A percentile compares a stretch with the other conserved stretches of the same genome.
These are phyloP conservation scores for Trichothecium roseum DNA, from an alignment of 2,329 filamentous ascomycete species.

Conservation along the genomic window DNA sequence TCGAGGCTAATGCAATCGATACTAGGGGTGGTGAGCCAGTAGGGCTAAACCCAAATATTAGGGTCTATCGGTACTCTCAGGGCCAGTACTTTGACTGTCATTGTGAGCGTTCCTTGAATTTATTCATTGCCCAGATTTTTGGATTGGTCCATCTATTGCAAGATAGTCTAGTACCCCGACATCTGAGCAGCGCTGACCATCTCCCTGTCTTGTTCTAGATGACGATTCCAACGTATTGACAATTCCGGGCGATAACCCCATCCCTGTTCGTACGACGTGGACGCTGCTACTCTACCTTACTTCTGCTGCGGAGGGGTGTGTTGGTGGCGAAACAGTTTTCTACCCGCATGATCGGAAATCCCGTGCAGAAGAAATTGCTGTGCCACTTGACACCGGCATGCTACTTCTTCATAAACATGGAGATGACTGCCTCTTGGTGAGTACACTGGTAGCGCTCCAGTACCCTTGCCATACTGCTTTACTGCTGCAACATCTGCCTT, in stretches of 20 bases:
- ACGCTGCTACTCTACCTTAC: slow-evolving; percentile 83
- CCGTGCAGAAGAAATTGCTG: slow-evolving; percentile 54
- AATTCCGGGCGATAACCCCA: slow-evolving; percentile 28
- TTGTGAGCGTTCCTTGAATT: slow-evolving; percentile 45
- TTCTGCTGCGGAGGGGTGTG: slow-evolving; percentile 60
- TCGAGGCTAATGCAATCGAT: too few species aligned
- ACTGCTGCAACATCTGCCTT: too few species aligned
- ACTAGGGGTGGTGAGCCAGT: slow-evolving; percentile 70
- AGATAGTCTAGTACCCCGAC: background rate
- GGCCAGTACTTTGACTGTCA: slow-evolving; percentile 91
- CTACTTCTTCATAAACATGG: slow-evolving; percentile 82
- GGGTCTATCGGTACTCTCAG: slow-evolving; percentile 76
- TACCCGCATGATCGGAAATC: slow-evolving; percentile 58
- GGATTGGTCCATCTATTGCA: slow-evolving; percentile 1
- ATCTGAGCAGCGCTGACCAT: background rate
- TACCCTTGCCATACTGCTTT: background rate
- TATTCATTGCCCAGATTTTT: slow-evolving; percentile 1
- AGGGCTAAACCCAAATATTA: slow-evolving; percentile 81
- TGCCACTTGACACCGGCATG: slow-evolving; percentile 74
- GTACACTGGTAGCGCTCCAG: too few species aligned
- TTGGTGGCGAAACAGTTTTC: slow-evolving; percentile 85
- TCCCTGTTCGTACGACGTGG: slow-evolving; percentile 61
- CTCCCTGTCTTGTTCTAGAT: slow-evolving; percentile 42
- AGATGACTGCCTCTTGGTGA: slow-evolving; percentile 69
- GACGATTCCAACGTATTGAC: slow-evolving; percentile 74